A percentile compares a stretch with the other conserved stretches of the same genome.
phyloP scores from a whole-genome alignment of 345 rosid genomes.

The Noccaea caerulescens region DNA sequence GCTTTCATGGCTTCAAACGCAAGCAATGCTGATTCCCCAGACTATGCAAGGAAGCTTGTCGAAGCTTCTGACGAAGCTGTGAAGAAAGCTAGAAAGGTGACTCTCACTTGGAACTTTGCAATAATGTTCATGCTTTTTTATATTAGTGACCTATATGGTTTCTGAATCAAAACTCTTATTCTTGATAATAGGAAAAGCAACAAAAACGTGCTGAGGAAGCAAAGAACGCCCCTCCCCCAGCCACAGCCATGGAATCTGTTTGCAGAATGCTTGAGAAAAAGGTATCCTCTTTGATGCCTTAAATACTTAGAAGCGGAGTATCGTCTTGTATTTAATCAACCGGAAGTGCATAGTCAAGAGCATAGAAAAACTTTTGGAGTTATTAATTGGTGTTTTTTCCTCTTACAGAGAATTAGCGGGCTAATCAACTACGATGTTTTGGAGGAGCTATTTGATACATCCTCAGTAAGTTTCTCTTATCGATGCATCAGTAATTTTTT shows the following conservation, averaged over 20 bases:
- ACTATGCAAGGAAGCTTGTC: constrained; percentile 68
- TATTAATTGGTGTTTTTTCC: too few species aligned
- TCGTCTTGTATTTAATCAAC: neutral
- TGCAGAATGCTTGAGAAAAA: constrained; percentile 64
- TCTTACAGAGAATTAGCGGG: constrained; percentile 74
- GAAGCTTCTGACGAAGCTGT: constrained; percentile 58
- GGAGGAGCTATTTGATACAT: neutral
- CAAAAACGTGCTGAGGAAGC: constrained; percentile 84
- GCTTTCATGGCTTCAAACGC: constrained; percentile 61
- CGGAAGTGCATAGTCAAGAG: too few species aligned
- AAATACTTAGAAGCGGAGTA: neutral
- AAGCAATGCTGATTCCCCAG: constrained; percentile 53
- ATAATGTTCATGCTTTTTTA: neutral
- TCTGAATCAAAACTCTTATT: neutral
- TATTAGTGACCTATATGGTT: neutral
- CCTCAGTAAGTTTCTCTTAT: neutral
- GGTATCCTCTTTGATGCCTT: constrained; percentile 39
- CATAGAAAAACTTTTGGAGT: neutral
- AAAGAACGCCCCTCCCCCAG: constrained; percentile 59
- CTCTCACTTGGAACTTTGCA: constrained; percentile 16
- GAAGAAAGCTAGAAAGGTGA: constrained; percentile 71
- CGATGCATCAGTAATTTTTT: neutral
- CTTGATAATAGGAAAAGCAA: constrained; percentile 65
- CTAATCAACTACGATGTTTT: constrained; percentile 26
- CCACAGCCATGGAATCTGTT: constrained; percentile 75